Base-by-base conservation (phyloP, 2,329 filamentous ascomycete genomes). In the Emergomyces orientalis region DNA sequence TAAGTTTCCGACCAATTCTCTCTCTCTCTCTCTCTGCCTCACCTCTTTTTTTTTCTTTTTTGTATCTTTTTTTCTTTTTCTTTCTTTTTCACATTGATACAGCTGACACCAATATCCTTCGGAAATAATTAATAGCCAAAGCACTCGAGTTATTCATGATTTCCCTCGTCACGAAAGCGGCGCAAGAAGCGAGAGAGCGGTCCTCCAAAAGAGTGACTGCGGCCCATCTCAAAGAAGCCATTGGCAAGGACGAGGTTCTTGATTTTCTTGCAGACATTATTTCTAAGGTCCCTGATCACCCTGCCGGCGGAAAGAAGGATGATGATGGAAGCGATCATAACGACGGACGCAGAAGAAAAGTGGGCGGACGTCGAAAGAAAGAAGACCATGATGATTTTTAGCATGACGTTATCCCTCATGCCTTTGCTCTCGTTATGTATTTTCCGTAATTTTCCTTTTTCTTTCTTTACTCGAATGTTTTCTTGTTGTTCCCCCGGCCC, bases 111-210 rank as follows among this genome's bases (percentile, higher is more conserved):
- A 66, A 74, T 66, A 27, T 22, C 52, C 19, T 61, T 37, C 39
- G 43, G n/a, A 41, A 43, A 9, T 13, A 43, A 9, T 13, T 30
- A 67, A 65, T 68, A 86, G 90, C 90, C 68, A 97, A 97, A 80
- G 94, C 94, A 19, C 82, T 99, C 7, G 94, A 99, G 78, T 82
- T 99, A 9, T 99, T 99, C 74, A 99, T 99, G 94, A 91, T 97
- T 66, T 88, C 90, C 51, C 83, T 99, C 63, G 93, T 97, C 65
- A 87, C 87, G 34, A 93, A 92, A 73, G 91, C 92, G 63, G 91
- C 94, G 57, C 85, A 88, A 60, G 87, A 96, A 68, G 93, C 94
- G 59, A 86, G 85, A 68, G 84, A 88, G 65, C 90, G 89, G 74
- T 89, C 88, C 66, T 92, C 90, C 0, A 97, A 96, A 78, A 86